Evolutionary conservation across 2,329 filamentous ascomycete genomes (phyloP).

Genomic region (Clonostachys sp.): DNA sequence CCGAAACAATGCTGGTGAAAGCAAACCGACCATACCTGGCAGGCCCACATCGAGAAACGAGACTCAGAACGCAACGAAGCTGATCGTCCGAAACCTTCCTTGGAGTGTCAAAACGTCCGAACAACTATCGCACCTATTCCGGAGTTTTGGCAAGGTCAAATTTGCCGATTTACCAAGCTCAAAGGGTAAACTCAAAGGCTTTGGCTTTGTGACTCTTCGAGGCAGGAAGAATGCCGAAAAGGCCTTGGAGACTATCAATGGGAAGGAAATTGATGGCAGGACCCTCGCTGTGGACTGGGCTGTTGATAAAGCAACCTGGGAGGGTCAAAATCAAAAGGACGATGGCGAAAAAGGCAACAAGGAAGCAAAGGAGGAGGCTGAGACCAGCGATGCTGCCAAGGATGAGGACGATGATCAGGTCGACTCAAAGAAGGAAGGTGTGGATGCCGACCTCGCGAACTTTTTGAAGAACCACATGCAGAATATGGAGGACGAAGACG

Average conservation of each 20-base stretch:
- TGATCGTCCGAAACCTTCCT: slow-evolving; percentile 89
- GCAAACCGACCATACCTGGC: slow-evolving; percentile 27
- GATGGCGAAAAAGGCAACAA: slow-evolving; percentile 23
- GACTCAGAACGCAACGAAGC: slow-evolving; percentile 61
- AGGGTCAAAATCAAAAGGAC: slow-evolving; percentile 74
- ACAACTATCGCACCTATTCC: slow-evolving; percentile 74
- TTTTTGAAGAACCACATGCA: slow-evolving; percentile 55
- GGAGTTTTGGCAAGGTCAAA: slow-evolving; percentile 88
- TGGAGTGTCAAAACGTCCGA: slow-evolving; percentile 91
- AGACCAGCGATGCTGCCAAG: slow-evolving; percentile 19
- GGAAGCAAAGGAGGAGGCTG: slow-evolving; percentile 19
- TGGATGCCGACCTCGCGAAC: slow-evolving; percentile 42
- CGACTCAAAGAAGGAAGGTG: slow-evolving; percentile 31
- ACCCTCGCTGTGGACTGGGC: slow-evolving; percentile 95
- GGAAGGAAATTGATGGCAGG: slow-evolving; percentile 83
- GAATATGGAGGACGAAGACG: slow-evolving; percentile 54
- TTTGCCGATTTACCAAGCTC: slow-evolving; percentile 78
- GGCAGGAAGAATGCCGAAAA: slow-evolving; percentile 88
- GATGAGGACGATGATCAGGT: slow-evolving; percentile 17
- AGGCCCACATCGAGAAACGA: slow-evolving; percentile 53
- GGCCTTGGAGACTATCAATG: slow-evolving; percentile 80
- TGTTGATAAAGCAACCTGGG: slow-evolving; percentile 87
- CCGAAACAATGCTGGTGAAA: slow-evolving; percentile 59
- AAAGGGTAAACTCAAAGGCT: slow-evolving; percentile 74
- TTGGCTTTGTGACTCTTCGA: slow-evolving; percentile 87